These are phyloP conservation scores for Chaetomium fimeti DNA, from an alignment of 495 filamentous ascomycete genomes.

Conservation along the genomic window DNA sequence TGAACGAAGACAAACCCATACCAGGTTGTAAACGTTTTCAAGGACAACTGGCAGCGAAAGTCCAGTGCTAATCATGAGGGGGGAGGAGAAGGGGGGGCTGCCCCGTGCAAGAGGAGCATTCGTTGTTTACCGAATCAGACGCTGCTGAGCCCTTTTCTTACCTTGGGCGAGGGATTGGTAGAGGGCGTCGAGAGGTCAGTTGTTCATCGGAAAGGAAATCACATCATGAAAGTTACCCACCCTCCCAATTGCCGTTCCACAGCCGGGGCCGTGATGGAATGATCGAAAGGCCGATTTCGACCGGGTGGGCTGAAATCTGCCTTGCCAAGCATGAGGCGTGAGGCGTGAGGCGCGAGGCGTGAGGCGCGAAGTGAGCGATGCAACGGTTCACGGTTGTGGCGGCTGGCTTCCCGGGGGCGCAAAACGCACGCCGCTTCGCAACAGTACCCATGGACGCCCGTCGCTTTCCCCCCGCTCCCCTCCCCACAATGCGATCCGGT, in stretches of 20 bases:
- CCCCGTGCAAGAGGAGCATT: background rate
- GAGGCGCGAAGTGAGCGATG: slow-evolving; percentile 13
- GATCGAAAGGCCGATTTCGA: background rate
- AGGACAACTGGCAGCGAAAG: background rate
- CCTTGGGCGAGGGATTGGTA: background rate
- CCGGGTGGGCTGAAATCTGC: slow-evolving; percentile 19
- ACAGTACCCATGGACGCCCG: background rate
- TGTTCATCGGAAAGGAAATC: background rate
- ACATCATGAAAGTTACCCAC: background rate
- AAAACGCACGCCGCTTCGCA: background rate
- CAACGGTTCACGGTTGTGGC: slow-evolving; percentile 18
- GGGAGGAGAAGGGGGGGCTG: background rate
- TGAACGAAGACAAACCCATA: background rate
- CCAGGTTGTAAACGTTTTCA: background rate
- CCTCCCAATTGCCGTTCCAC: background rate
- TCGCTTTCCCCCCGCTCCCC: slow-evolving; percentile 16
- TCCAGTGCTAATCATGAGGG: background rate
- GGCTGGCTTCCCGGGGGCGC: slow-evolving; percentile 20
- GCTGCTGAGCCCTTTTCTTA: background rate
- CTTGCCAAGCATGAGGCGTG: slow-evolving; percentile 26
- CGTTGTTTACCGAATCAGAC: background rate
- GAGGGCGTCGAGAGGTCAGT: background rate
- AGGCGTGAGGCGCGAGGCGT: background rate
- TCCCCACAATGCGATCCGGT: slow-evolving; percentile 11
- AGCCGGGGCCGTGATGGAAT: background rate